Conservation (phyloP, 108 stramenopile species). For the Skeletonema tropicum region DNA sequence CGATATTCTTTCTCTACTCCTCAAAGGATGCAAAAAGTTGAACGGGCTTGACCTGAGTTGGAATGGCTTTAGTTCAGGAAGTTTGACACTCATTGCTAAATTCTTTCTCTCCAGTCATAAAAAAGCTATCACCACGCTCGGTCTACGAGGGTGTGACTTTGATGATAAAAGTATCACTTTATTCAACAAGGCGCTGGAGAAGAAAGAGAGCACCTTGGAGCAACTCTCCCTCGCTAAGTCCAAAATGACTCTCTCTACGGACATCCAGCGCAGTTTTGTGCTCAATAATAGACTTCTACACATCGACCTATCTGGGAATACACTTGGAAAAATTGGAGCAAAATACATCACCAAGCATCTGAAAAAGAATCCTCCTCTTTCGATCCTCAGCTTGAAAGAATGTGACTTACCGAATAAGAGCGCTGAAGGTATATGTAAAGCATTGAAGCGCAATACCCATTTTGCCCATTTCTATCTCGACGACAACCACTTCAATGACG, state of each 20-base stretch:
- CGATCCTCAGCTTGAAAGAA: not conserved
- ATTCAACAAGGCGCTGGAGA: not conserved
- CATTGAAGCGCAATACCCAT: conserved; percentile 4
- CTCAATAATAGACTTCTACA: not conserved
- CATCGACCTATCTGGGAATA: not conserved
- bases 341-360: not conserved
- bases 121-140: no score
- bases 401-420: not conserved
- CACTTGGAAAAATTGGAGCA: not conserved
- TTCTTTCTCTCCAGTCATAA: no score
- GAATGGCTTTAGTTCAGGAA: no score
- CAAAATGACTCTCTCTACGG: not conserved
- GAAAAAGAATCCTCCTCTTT: conserved; percentile 1
- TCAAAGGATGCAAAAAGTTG: not conserved
- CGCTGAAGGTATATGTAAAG: not conserved
- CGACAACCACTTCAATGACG: not conserved
- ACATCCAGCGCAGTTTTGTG: not conserved
- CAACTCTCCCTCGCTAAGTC: not conserved
- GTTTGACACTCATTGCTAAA: no score
- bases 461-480: not conserved
- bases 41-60: no score
- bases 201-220: not conserved
- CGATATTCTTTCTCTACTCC: not conserved
- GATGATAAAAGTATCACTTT: not conserved
- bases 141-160: not conserved